Base-by-base conservation (phyloP, 257 asterid genomes). In the Echium plantagineum region DNA sequence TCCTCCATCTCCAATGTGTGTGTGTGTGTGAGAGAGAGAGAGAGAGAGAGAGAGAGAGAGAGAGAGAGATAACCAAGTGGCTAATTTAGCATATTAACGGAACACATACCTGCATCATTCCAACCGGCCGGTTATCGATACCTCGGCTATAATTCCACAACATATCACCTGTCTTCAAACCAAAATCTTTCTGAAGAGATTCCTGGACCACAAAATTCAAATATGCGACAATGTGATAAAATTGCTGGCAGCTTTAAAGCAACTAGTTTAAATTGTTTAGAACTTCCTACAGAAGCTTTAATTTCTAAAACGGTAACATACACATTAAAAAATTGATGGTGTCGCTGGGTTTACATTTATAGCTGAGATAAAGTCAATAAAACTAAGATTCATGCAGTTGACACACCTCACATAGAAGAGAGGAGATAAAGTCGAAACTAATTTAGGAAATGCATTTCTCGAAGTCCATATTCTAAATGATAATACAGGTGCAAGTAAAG, bases 91-190 rank as follows among this genome's bases (percentile, higher is more conserved):
- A 31, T 31, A 31, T 31, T 5, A 31, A 7, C 5, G 38, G 5
- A 31, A 8, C 21, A 17, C 4, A 52, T 52, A 70, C 63, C 71
- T 61, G 73, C 52, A 51, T 21, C 47, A 77, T 60, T 66, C 95
- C 94, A 60, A 91, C 97, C 53, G 65, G 73, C 72, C 97, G 78
- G 57, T 75, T 80, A 68, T 91, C 98, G 46, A 88, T 78, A 64
- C 97, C 98, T 77, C 95, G 77, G 68, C 98, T 78, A 47, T 75
- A 86, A 78, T 82, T 86, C 97, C 98, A 89, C 57, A 93, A 81
- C 94, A 81, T 93, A 69, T 85, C 89, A 60, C 98, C 98, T 63
- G 87, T 86, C 78, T 86, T 91, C 75, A 55, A 57, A 61, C 98
- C 95, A 71, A 88, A 93, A 72, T 93, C 86, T 72, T 80, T 93